Evolutionary conservation across 305 asterid genomes (phyloP).

Genomic region (Petunia hybrid): DNA sequence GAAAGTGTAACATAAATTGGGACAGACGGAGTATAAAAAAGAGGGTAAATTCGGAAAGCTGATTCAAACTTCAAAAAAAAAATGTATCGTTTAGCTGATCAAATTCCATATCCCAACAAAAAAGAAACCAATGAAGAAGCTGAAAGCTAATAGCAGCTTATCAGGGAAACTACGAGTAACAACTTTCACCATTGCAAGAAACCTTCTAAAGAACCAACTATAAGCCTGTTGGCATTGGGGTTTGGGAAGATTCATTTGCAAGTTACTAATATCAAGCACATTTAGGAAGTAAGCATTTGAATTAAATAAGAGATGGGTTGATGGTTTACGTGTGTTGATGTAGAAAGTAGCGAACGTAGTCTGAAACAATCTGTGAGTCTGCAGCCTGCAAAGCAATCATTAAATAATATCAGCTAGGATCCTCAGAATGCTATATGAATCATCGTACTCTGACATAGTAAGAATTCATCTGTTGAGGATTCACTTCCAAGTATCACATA

Average conservation of each 20-base stretch:
- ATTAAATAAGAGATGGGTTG: slow-evolving; percentile 18
- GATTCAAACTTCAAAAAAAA: background rate
- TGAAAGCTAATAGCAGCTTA: background rate
- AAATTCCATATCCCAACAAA: slow-evolving; percentile 21
- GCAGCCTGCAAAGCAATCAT: slow-evolving; percentile 70
- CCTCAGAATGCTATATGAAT: slow-evolving; percentile 6
- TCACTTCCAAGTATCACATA: slow-evolving; percentile 14
- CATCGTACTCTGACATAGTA: background rate
- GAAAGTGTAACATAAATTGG: no score
- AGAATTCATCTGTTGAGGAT: background rate
- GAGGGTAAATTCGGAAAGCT: background rate
- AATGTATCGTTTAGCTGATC: background rate
- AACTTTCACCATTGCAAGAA: background rate
- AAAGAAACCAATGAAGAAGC: background rate
- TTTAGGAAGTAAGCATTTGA: slow-evolving; percentile 24
- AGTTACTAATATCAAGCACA: background rate
- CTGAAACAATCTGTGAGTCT: slow-evolving; percentile 92
- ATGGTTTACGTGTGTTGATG: slow-evolving; percentile 90
- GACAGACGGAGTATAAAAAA: background rate
- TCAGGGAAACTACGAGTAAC: background rate
- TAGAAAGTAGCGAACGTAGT: slow-evolving; percentile 89
- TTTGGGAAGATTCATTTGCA: slow-evolving; percentile 8
- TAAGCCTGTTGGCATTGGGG: background rate
- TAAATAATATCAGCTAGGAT: slow-evolving; percentile 28
- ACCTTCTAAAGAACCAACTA: background rate